These are phyloP conservation scores for Scutellaria galericulata DNA, from an alignment of 257 asterid species.

Conservation along the genomic window DNA sequence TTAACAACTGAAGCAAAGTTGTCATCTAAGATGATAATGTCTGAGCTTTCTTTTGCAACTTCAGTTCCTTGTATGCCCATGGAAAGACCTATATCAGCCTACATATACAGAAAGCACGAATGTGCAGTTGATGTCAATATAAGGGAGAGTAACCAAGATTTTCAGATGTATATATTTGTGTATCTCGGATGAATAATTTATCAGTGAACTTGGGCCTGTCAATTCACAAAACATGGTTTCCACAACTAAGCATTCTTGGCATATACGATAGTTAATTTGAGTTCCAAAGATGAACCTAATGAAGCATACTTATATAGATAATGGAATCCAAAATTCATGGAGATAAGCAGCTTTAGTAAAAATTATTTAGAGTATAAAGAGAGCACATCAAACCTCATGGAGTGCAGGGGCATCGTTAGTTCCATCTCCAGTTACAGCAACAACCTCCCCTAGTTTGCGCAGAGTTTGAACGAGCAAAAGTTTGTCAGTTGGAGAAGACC, in stretches of 20 bases:
- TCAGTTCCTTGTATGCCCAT: conserved; percentile 99
- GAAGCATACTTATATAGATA: no score
- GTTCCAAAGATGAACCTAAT: no score
- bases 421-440: conserved; percentile 98
- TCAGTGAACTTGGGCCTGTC: no score
- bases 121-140: conserved; percentile 19
- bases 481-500: conserved; percentile 96
- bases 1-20: conserved; percentile 93
- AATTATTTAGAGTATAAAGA: conserved; percentile 12
- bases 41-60: conserved; percentile 98
- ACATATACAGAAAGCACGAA: conserved; percentile 30
- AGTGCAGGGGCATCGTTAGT: conserved; percentile 98
- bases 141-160: not conserved
- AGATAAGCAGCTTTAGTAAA: conserved; percentile 3
- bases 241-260: no score
- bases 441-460: conserved; percentile 88
- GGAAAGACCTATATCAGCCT: conserved; percentile 98
- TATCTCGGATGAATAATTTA: no score
- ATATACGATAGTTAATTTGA: no score
- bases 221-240: no score
- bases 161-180: no score
- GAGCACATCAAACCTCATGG: conserved; percentile 71
- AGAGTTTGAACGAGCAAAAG: conserved; percentile 91
- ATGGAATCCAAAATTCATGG: not conserved
- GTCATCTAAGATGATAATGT: conserved; percentile 90